Conservation (phyloP, 495 filamentous ascomycete species). For the Penicillium goetzii region DNA sequence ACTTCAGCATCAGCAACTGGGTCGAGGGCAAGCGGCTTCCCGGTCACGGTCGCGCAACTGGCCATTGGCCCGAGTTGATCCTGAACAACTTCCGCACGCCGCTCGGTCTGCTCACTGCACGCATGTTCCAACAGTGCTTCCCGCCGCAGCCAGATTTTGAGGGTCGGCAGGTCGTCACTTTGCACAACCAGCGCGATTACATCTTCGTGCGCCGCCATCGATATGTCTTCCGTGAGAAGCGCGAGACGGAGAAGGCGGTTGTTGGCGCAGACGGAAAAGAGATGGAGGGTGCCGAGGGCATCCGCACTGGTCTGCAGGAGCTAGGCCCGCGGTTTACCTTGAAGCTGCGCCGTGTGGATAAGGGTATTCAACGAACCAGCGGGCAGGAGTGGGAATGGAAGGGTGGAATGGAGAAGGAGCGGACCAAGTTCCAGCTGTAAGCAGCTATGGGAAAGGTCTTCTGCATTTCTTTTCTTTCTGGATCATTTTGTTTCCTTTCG, state of each 20-base stretch:
- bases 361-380: slow-evolving; percentile 77
- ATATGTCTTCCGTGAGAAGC: slow-evolving; percentile 89
- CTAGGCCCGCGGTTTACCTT: slow-evolving; percentile 83
- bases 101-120: slow-evolving; percentile 84
- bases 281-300: slow-evolving; percentile 77
- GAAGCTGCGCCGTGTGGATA: slow-evolving; percentile 89
- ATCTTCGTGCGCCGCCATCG: slow-evolving; percentile 89
- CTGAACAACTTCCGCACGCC: slow-evolving; percentile 96
- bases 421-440: slow-evolving; percentile 90
- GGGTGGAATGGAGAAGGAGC: slow-evolving; percentile 85
- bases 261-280: slow-evolving; percentile 86
- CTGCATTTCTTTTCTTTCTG: slow-evolving; percentile 9
- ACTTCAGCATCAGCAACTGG: slow-evolving; percentile 85
- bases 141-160: slow-evolving; percentile 79
- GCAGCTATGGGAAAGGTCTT: slow-evolving; percentile 8
- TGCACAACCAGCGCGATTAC: slow-evolving; percentile 96
- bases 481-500: slow-evolving; percentile 27
- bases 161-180: slow-evolving; percentile 84
- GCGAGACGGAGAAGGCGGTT: slow-evolving; percentile 82
- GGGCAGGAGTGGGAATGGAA: slow-evolving; percentile 97
- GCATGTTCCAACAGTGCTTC: slow-evolving; percentile 81
- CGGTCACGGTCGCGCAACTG: slow-evolving; percentile 85
- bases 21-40: slow-evolving; percentile 80
- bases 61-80: slow-evolving; percentile 90
- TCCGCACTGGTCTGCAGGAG: slow-evolving; percentile 84